A percentile compares a stretch with the other conserved stretches of the same genome.
These are phyloP conservation scores for Pythium aquatile DNA, from an alignment of 352 stramenopile species.

Conservation along the genomic window DNA sequence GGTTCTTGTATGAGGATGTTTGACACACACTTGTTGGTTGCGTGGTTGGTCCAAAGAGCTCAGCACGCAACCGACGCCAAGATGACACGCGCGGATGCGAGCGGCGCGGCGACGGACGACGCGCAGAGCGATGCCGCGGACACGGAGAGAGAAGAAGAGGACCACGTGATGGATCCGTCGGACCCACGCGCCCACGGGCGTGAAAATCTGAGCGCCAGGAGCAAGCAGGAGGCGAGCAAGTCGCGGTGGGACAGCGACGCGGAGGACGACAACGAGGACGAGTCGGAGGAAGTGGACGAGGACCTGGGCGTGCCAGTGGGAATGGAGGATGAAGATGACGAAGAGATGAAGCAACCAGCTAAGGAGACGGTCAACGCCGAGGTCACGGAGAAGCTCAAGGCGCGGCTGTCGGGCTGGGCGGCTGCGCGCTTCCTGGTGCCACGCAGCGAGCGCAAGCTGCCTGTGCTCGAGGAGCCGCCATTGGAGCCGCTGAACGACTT, in stretches of 20 bases:
- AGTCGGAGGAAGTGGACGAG: slow-evolving; percentile 36
- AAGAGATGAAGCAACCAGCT: neutral
- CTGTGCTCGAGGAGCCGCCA: slow-evolving; percentile 54
- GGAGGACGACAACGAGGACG: slow-evolving; percentile 9
- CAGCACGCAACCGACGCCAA: neutral
- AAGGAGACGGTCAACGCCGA: neutral
- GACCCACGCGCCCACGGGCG: slow-evolving; percentile 64
- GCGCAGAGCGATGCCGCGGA: slow-evolving; percentile 19
- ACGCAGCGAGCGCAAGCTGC: slow-evolving; percentile 48
- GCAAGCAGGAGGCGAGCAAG: neutral
- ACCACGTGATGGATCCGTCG: slow-evolving; percentile 77
- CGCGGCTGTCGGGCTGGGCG: slow-evolving; percentile 74
- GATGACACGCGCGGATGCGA: slow-evolving; percentile 14
- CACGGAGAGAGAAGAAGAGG: slow-evolving; percentile 44
- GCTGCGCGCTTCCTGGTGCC: slow-evolving; percentile 66
- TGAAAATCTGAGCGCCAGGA: slow-evolving; percentile 13
- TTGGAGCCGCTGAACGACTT: slow-evolving; percentile 83
- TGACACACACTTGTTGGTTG: neutral
- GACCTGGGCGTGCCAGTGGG: slow-evolving; percentile 28
- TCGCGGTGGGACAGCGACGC: slow-evolving; percentile 69
- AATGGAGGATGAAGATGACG: slow-evolving; percentile 21
- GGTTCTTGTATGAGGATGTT: slow-evolving; percentile 10
- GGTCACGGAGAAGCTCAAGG: slow-evolving; percentile 17
- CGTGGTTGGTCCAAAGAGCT: slow-evolving; percentile 8
- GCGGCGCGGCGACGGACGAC: slow-evolving; percentile 33